Evolutionary conservation across 345 rosid species (phyloP), one percentile per base, ranked within the genome.

Genomic region (Tarenaya hassleriana): DNA sequence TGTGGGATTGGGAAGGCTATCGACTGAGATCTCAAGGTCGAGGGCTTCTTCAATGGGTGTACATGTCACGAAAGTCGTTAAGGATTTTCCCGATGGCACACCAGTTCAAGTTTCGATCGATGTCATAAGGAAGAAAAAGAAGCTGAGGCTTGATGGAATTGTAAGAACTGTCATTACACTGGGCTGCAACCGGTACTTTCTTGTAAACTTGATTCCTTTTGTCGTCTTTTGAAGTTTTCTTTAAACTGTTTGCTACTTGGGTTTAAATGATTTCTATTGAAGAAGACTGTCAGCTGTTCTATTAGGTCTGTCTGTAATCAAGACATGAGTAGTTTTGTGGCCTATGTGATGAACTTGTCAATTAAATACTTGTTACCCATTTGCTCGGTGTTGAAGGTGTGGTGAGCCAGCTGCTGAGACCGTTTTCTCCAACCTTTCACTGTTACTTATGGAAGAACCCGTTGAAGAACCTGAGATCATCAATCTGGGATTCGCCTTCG

Each of bases 101-200:
- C 96, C 98, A 10, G 96, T 91, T 71, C 96, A 77, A 69, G 58
- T 91, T 56, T 87, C 98, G 5, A 60, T 91, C 9, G 98, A 91
- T 50, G 81, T 84, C 44, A 76, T 81, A 18, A 77, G 79, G 75
- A 87, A 78, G 77, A 82, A 75, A 77, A 64, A 66, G 60, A 84
- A 71, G 55, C 60, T 84, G 66, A 84, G 96, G 79, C 95, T 92
- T 1, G 96, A 87, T 64, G 98, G 98, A 13, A 84, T 92, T 27
- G 50, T 87, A 50, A 83, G 75, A 71, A 82, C 92, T 58, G 96
- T 91, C 50, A 58, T 87, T 56, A 72, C 86, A 50, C 89, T 87
- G 7, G 70, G 55, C 57, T 87, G 96, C 77, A 79, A 84, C 19
- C 77, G 98, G 96, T 91, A 72, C 43, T 69, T 52, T 42, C 32